A percentile compares a stretch with the other conserved stretches of the same genome.
phyloP scores from a whole-genome alignment of 1,139 yeast genomes.

The Dujonia santamariae region DNA sequence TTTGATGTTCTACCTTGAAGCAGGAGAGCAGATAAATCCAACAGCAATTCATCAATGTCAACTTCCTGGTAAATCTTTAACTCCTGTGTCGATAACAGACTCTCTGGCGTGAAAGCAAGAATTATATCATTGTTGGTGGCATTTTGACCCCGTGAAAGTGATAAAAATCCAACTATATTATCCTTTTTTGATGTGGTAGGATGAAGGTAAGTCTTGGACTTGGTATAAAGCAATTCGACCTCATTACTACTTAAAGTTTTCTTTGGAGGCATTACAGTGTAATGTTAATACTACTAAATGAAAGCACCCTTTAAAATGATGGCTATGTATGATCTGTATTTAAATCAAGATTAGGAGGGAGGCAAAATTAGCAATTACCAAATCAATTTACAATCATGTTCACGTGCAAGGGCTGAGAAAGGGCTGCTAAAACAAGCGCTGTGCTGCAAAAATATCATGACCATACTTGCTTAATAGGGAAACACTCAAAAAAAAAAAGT shows the following conservation, averaged over 20 bases:
- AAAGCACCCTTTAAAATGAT: no score
- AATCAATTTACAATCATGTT: no score
- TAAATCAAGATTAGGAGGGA: neutral
- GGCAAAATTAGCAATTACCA: no score
- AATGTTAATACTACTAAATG: no score
- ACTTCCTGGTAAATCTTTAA: constrained; percentile 47
- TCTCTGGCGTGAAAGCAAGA: constrained; percentile 77
- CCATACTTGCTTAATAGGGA: no score
- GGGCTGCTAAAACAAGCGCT: no score
- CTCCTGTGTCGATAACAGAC: constrained; percentile 47
- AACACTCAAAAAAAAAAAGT: no score
- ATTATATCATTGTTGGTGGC: constrained; percentile 55
- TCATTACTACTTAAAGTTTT: constrained; percentile 15
- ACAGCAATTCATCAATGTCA: constrained; percentile 39
- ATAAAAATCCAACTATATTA: constrained; percentile 73
- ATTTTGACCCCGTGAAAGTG: constrained; percentile 54
- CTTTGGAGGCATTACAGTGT: constrained; percentile 7
- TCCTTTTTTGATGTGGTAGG: constrained; percentile 73
- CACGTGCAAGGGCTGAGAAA: no score
- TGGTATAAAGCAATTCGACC: constrained; percentile 49
- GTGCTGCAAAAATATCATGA: no score
- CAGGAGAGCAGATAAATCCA: constrained; percentile 9
- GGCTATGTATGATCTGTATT: no score
- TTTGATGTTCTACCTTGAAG: constrained; percentile 8
- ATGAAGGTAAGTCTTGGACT: constrained; percentile 77